phyloP scores from a whole-genome alignment of 441 rosid species.

The Mallotus japonicus region DNA sequence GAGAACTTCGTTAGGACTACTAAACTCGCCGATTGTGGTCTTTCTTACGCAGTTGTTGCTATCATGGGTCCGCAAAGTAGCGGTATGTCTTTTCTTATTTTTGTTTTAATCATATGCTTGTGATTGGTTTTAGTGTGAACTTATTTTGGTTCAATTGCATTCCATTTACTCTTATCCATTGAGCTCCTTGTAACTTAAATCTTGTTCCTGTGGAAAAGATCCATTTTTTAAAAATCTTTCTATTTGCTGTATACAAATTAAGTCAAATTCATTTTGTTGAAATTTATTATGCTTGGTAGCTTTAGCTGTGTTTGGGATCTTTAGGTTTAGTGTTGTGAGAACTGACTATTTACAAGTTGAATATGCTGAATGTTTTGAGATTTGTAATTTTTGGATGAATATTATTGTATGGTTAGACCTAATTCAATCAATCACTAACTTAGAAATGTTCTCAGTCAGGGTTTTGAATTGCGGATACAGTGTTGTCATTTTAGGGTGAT shows the following conservation, averaged over 20 bases:
- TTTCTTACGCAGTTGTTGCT: conserved; percentile 89
- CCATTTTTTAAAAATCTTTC: background rate
- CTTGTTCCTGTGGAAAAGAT: conserved; percentile 5
- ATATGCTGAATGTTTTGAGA: background rate
- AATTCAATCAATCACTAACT: no score
- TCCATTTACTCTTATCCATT: background rate
- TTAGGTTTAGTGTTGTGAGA: background rate
- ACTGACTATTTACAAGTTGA: background rate
- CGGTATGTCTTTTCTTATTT: conserved; percentile 40
- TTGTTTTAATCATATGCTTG: background rate
- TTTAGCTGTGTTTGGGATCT: background rate
- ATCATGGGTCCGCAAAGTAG: conserved; percentile 99
- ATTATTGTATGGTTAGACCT: background rate
- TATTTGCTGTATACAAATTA: background rate
- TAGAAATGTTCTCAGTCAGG: no score
- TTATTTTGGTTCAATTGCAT: background rate
- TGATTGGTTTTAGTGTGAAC: background rate
- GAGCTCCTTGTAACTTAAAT: background rate
- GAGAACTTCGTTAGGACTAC: conserved; percentile 54
- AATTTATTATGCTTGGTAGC: background rate
- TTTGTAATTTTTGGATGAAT: background rate
- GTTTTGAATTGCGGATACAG: no score
- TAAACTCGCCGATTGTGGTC: conserved; percentile 61
- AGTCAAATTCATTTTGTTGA: background rate
- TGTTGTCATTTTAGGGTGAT: no score